Base-by-base conservation (phyloP, 108 stramenopile genomes). In the Cylindrotheca fusiformis region DNA sequence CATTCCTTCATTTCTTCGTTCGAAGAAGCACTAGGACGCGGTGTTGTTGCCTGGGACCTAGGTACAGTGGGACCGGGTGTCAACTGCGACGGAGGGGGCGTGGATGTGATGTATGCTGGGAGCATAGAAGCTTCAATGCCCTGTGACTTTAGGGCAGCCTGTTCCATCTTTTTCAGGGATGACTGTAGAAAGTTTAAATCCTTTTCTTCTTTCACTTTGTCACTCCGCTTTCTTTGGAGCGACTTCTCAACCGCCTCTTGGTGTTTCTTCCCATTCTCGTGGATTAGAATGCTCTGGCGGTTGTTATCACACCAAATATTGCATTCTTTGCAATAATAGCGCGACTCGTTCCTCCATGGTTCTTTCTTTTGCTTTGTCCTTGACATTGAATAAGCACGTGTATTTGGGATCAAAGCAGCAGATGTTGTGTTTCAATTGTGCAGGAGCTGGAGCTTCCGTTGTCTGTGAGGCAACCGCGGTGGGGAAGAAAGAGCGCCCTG, bases 181-280 rank as follows among this genome's bases (percentile, higher is more conserved):
- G 52, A 33, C 50, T 87, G 73, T 60, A 93, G 41, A 25, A 76
- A 71, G 51, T 77, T 80, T 22, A 64, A 36, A 3, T 72, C 58
- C 58, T 82, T 61, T 32, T 90, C 92, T 55, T 86, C 74, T 46
- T 69, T 55, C 32, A 47, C 27, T 66, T 84, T 81, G 14, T 84
- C 80, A 2, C 67, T 49, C 49, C 87, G 74, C 58, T 77, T 66
- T 61, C 77, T 48, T 45, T 72, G 57, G 60, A 90, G 48, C 33
- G 68, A 60, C 28, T 71, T 59, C 55, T 86, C 83, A 30, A 87
- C 76, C 30, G 78, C 77, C 68, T 94, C 86, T 32, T 68, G 48
- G 59, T 94, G 93, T 60, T 89, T 94, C 68, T 83, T 86, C 2
- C 93, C 93, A 64, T 94, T 88, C 56, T 94, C 89, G 74, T 94